Percentiles rank a stretch among this genome's conserved stretches.
Conservation (phyloP, 495 filamentous ascomycete species). For the Lepidopterella palustris region DNA sequence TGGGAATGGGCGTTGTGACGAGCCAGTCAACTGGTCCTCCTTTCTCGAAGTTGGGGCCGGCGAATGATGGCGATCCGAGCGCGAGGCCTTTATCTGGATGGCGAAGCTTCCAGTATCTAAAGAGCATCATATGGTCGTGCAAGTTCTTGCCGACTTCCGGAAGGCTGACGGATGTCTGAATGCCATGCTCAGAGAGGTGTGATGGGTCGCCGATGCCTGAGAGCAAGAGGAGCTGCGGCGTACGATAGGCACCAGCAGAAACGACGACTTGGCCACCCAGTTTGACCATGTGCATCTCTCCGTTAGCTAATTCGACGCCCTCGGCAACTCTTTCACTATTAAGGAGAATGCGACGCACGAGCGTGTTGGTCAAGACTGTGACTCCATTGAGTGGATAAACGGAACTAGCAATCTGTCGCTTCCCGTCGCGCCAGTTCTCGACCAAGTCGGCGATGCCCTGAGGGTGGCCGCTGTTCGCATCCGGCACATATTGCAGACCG, state of each 20-base stretch:
- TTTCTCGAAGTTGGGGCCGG: constrained; percentile 13
- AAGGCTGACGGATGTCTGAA: constrained; percentile 45
- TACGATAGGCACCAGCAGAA: constrained; percentile 51
- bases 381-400: constrained; percentile 10
- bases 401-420: constrained; percentile 15
- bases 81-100: constrained; percentile 16
- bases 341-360: constrained; percentile 7
- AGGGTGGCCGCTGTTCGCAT: constrained; percentile 13
- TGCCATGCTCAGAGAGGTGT: constrained; percentile 46
- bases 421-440: constrained; percentile 17
- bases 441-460: constrained; percentile 18
- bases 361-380: background rate
- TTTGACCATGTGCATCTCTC: constrained; percentile 7
- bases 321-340: background rate
- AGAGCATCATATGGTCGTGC: constrained; percentile 43
- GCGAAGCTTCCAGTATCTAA: constrained; percentile 24
- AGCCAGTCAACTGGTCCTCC: constrained; percentile 21
- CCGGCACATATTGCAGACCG: constrained; percentile 3
- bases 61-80: constrained; percentile 10
- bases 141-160: constrained; percentile 53
- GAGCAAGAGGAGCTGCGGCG: constrained; percentile 56
- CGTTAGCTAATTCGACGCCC: constrained; percentile 6
- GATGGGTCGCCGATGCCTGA: constrained; percentile 54
- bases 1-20: constrained; percentile 7
- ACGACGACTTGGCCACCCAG: constrained; percentile 47